These are phyloP conservation scores for Plasmodium reichenowi DNA, from an alignment of 169 alveolate species.

Conservation along the genomic window DNA sequence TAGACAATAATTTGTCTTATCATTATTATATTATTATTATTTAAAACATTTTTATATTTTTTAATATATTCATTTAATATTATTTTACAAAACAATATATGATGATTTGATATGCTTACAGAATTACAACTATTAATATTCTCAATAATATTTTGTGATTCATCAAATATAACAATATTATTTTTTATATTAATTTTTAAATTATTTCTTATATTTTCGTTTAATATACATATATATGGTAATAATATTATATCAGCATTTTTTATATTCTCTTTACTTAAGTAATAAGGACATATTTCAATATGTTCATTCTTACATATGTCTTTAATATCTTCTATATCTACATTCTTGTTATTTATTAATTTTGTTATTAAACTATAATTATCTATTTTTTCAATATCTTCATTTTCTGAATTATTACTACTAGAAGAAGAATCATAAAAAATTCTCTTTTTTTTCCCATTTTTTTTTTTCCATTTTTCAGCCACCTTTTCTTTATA, in stretches of 20 bases:
- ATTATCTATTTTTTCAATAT: neutral
- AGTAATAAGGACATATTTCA: slow-evolving; percentile 79
- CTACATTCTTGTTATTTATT: slow-evolving; percentile 37
- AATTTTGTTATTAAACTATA: slow-evolving; percentile 34
- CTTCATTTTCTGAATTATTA: neutral
- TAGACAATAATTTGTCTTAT: slow-evolving; percentile 42
- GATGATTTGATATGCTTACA: neutral
- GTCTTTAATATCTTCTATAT: slow-evolving; percentile 23
- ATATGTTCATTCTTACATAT: slow-evolving; percentile 37
- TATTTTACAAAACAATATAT: slow-evolving; percentile 32
- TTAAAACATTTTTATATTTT: slow-evolving; percentile 22
- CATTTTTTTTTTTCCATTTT: slow-evolving; percentile 14
- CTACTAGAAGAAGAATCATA: slow-evolving; percentile 3
- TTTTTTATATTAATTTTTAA: slow-evolving; percentile 75
- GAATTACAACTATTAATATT: slow-evolving; percentile 51
- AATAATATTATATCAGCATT: slow-evolving; percentile 83
- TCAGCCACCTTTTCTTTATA: slow-evolving; percentile 10
- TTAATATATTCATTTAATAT: slow-evolving; percentile 23
- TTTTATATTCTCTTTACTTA: slow-evolving; percentile 80
- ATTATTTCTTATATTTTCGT: slow-evolving; percentile 77
- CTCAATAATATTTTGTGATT: slow-evolving; percentile 86
- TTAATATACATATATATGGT: slow-evolving; percentile 86
- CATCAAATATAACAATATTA: slow-evolving; percentile 83
- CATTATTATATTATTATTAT: slow-evolving; percentile 39
- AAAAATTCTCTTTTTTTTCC: slow-evolving; percentile 25